A percentile compares a stretch with the other conserved stretches of the same genome.
phyloP scores from a whole-genome alignment of 139 green algal genomes.

The Volvox reticuliferus region DNA sequence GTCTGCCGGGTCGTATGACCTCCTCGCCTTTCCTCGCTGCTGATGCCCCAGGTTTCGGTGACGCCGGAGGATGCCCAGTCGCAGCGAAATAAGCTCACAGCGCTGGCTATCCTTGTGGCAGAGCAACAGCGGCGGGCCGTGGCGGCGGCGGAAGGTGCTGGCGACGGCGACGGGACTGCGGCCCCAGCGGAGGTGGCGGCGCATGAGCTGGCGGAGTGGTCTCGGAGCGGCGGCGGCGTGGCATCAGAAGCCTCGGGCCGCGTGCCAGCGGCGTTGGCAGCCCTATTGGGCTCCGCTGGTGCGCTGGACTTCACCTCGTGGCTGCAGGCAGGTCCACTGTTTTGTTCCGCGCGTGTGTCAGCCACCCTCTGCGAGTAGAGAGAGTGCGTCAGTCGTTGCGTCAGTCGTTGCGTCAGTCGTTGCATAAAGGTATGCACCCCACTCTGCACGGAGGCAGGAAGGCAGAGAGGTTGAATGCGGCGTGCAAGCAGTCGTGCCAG shows the following conservation, averaged over 20 bases:
- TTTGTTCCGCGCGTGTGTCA: no score
- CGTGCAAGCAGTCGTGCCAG: no score
- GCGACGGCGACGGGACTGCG: neutral
- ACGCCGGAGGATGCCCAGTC: slow-evolving; percentile 2
- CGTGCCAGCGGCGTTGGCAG: slow-evolving; percentile 5
- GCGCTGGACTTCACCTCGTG: neutral
- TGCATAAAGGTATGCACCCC: no score
- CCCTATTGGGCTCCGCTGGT: neutral
- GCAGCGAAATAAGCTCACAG: slow-evolving; percentile 22
- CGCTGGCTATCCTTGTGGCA: neutral
- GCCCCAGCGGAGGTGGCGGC: neutral
- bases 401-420: no score
- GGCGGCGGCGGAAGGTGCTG: neutral
- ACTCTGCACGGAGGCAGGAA: no score
- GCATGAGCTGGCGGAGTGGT: neutral
- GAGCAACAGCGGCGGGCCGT: slow-evolving; percentile 7
- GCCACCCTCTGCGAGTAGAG: no score
- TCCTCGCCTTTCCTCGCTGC: neutral
- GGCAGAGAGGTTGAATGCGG: no score
- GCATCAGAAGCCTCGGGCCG: neutral
- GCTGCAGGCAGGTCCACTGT: slow-evolving; percentile 21
- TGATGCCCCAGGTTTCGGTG: neutral
- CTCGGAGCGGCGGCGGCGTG: neutral
- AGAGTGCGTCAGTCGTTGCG: no score
- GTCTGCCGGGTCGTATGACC: no score